These are phyloP conservation scores for Suhomyces bolitotheri DNA, from an alignment of 1,139 yeast species.

Conservation along the genomic window DNA sequence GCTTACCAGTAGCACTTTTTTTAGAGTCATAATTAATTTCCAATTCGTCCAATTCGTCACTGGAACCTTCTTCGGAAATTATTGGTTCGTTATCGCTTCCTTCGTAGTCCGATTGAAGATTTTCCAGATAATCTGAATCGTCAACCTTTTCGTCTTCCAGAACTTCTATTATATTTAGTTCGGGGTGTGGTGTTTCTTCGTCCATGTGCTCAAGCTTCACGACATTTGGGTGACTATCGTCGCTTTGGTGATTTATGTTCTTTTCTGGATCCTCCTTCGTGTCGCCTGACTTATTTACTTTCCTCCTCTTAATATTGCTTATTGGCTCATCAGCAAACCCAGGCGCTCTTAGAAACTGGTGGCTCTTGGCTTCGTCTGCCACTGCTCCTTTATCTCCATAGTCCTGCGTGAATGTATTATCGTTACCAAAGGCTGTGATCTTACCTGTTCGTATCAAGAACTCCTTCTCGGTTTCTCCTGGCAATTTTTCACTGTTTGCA, in stretches of 20 bases:
- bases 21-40: background rate
- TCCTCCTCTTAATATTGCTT: slow-evolving; percentile 10
- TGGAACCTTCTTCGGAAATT: background rate
- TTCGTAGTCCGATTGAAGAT: background rate
- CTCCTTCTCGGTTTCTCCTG: slow-evolving; percentile 78
- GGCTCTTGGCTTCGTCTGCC: slow-evolving; percentile 26
- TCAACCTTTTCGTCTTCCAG: background rate
- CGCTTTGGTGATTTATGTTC: too few relatives aligned
- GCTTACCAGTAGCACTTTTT: background rate
- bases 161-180: background rate
- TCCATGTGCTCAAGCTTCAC: background rate
- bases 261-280: background rate
- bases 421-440: slow-evolving; percentile 88
- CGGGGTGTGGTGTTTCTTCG: background rate
- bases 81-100: slow-evolving; percentile 4
- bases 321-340: slow-evolving; percentile 29
- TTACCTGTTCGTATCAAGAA: slow-evolving; percentile 85
- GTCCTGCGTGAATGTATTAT: slow-evolving; percentile 48
- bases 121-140: slow-evolving; percentile 6
- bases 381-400: slow-evolving; percentile 7
- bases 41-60: slow-evolving; percentile 2
- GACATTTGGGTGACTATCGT: too few relatives aligned
- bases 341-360: slow-evolving; percentile 38
- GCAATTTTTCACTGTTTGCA: slow-evolving; percentile 31
- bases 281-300: too few relatives aligned